Percentiles rank a stretch among this genome's conserved stretches.
phyloP scores from a whole-genome alignment of 2,329 filamentous ascomycete genomes.

The Colletotrichum viniferum region DNA sequence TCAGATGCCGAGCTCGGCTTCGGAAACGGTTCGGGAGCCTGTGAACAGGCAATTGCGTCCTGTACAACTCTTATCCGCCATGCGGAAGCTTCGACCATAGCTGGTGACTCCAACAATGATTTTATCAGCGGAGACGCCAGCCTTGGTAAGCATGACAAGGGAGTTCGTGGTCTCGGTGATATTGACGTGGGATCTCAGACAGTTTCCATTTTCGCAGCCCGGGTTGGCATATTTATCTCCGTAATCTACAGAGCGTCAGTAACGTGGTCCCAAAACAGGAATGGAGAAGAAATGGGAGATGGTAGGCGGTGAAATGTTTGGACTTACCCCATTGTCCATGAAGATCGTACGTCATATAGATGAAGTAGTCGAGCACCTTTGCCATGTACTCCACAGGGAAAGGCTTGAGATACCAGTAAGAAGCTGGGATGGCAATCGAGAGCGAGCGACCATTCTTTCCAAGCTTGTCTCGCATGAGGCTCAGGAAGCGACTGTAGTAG shows the following conservation, averaged over 20 bases:
- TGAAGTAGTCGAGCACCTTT: conserved; percentile 31
- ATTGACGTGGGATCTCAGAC: conserved; percentile 39
- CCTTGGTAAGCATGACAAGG: background rate
- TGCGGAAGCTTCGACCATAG: conserved; percentile 33
- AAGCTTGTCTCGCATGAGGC: conserved; percentile 10
- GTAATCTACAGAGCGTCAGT: background rate
- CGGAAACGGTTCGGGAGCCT: conserved; percentile 23
- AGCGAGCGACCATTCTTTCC: background rate
- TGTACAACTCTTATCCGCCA: conserved; percentile 26
- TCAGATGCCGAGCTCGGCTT: conserved; percentile 29
- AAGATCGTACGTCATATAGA: conserved; percentile 43
- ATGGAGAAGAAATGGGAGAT: background rate
- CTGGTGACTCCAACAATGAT: conserved; percentile 30
- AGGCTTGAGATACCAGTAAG: conserved; percentile 38
- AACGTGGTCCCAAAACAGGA: background rate
- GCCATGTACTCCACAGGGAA: conserved; percentile 30
- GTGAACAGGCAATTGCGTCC: conserved; percentile 29
- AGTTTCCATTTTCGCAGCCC: conserved; percentile 35
- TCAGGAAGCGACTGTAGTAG: conserved; percentile 28
- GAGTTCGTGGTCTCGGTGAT: conserved; percentile 30
- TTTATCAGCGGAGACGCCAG: background rate
- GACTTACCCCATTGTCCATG: conserved; percentile 32
- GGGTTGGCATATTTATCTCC: background rate
- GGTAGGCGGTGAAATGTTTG: conserved; percentile 26
- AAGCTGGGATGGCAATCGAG: conserved; percentile 29